Base-by-base conservation (phyloP, 2,329 filamentous ascomycete species). In the Trichoderma atrobrunneum region DNA sequence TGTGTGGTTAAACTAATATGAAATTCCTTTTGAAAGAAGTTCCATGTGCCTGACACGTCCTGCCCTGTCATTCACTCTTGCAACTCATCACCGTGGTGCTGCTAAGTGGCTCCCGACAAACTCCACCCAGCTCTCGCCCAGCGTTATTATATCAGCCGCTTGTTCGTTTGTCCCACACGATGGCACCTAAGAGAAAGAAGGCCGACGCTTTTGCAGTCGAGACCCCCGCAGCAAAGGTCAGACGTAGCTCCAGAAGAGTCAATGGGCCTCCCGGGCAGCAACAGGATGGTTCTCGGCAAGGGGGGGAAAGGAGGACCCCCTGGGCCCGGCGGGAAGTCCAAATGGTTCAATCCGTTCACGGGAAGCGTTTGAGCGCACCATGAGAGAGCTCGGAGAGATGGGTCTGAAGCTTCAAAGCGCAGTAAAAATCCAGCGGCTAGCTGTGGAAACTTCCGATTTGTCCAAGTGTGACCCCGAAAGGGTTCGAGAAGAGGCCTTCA, bases 321-420 rank as follows among this genome's bases (percentile, higher is more conserved):
- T 56, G 12, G 59, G 59, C 14, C 14, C 48, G 8, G 36, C 43
- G n/a, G 48, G 32, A 32, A 28, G 39, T n/a, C 32, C 59, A 39
- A 21, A 7, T 3, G 18, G 21, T 30, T 64, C 30, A 30, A 30
- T 30, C 30, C 30, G 30, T 30, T 34, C 71, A n/a, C 72, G 72
- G 2, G 76, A 80, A 11, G 78, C 77, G 2, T 79, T 86, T 7
- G 77, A 84, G 10, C 74, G 79, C 3, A 84, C 84, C 21, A 81
- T 85, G 73, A 80, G 81, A n/a, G 80, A 82, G n/a, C 78, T 88
- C 30, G 82, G 80, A 6, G 80, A 85, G 74, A 87, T 88, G 85
- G 86, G 88, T 60, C 78, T 82, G 18, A 79, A 80, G n/a, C 76
- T 88, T 3, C 81, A 83, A 32, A 80, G 78, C 5, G 81, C 81